Base-by-base conservation (phyloP, 2,329 filamentous ascomycete genomes). In the Biscogniauxia mediterranea region DNA sequence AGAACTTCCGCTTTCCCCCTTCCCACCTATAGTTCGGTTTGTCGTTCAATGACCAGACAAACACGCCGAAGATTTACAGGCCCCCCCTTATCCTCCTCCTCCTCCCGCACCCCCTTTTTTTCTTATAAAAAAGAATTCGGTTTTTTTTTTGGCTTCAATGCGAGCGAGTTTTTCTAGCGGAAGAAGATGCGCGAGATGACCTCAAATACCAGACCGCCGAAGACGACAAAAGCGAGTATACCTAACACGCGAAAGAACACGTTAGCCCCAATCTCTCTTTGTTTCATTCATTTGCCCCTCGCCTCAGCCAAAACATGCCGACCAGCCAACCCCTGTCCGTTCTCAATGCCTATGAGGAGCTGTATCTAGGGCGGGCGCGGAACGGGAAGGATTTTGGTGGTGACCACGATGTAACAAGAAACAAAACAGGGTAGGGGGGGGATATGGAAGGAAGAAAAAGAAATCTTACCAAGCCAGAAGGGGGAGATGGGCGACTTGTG, bases 401-500 rank as follows among this genome's bases (percentile, higher is more conserved):
- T n/a, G 23, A 23, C 23, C 23, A 23, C 17, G 23, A 23, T 19
- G 15, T 50, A 60, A 38, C 32, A 23, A 26, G 42, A 23, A 25
- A n/a, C 28, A 20, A 54, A 55, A 26, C 52, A 28, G 50, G n/a
- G n/a, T n/a, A n/a, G 26, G 38, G 9, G 19, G 54, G 28, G 52
- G 26, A 52, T 32, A 59, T 11, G 19, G 15, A 56, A 26, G 49
- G 21, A 28, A 26, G 19, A 38, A 55, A n/a, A 77, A 32, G 25
- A 20, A 11, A 15, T 25, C 62, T 58, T 80, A 66, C 87, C 79
- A 38, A 90, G 76, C 85, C 85, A 88, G 65, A 88, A 71, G n/a
- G 83, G 80, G 28, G 86, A 88, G 72, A 90, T 83, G 66, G 86
- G 83, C 60, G 85, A 83, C 81, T 87, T 88, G 60, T 75, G 65